Evolutionary conservation across 306 rosid genomes (phyloP), one percentile per base, ranked within the genome.

Genomic region (Malus orientalis): DNA sequence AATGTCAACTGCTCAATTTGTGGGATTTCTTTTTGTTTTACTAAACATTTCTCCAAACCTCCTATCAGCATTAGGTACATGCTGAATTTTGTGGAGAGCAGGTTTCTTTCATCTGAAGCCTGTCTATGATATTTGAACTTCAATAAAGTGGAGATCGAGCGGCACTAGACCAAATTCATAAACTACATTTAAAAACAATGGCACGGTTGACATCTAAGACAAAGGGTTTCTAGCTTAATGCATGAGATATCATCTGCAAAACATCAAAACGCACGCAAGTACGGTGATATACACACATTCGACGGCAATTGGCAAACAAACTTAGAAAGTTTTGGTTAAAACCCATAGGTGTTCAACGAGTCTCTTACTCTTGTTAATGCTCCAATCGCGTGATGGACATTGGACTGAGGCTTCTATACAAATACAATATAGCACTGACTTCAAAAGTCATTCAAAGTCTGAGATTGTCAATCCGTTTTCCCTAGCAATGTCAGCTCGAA

Each of bases 401-500:
- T 30, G 77, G 67, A 55, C 51, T 32, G 22, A 27, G 36, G 51
- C 25, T 32, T 25, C 20, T 78, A 36, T 36, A 36, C 40, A 36
- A 36, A 36, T 36, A 36, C 40, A 36, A 62, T 51, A 78, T 19
- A 38, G 73, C 51, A 20, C 20, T 59, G 19, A 59, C 16, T 73
- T 67, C 14, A 30, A 5, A 23, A 85, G 84, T 55, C 86, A 79
- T 63, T 77, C 81, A 5, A 77, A 86, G 64, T 74, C 71, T 0
- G 86, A 82, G 18, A 51, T 45, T 47, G 51, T 71, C 78, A 83
- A 80, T n/a, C 86, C 87, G 20, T 40, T 49, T 27, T 55, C 3
- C 75, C 79, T 67, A 4, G 76, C 85, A 33, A 83, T 78, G 18
- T 47, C 76, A 1, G 85, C 74, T 2, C 70, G 87, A 49, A 83